A percentile compares a stretch with the other conserved stretches of the same genome.
Evolutionary conservation across 495 filamentous ascomycete genomes (phyloP).

Genomic region (Hyaloscypha hepaticicola): DNA sequence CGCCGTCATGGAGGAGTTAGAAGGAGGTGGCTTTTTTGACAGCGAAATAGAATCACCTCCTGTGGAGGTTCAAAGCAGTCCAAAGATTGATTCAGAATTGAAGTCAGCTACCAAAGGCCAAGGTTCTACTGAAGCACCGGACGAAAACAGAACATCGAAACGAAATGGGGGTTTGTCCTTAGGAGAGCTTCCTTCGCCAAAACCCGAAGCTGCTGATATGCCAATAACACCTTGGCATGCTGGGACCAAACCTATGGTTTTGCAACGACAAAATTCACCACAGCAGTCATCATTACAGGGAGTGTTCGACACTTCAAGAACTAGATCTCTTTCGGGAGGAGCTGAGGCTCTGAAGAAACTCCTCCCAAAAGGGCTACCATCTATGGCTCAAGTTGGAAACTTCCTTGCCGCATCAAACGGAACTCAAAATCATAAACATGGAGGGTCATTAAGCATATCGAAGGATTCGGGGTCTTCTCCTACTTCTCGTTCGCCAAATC

Average conservation of each 20-base stretch:
- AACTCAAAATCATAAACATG: constrained; percentile 29
- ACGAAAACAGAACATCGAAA: background rate
- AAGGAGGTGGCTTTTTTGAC: constrained; percentile 56
- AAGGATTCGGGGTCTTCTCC: constrained; percentile 2
- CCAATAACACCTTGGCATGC: constrained; percentile 36
- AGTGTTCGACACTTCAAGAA: constrained; percentile 36
- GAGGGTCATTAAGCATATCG: constrained; percentile 40
- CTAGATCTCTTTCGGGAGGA: constrained; percentile 42
- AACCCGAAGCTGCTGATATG: constrained; percentile 22
- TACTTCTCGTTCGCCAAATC: constrained; percentile 20
- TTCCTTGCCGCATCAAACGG: constrained; percentile 45
- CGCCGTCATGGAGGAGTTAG: constrained; percentile 59
- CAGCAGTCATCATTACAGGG: constrained; percentile 40
- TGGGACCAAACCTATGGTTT: constrained; percentile 43
- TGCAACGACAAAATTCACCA: constrained; percentile 32
- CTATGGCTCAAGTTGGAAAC: constrained; percentile 48
- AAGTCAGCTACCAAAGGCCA: background rate
- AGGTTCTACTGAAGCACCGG: background rate
- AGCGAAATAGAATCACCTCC: constrained; percentile 28
- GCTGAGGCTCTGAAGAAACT: constrained; percentile 47
- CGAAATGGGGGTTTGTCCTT: constrained; percentile 35
- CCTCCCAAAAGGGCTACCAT: constrained; percentile 47
- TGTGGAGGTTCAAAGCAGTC: constrained; percentile 30
- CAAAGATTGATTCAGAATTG: constrained; percentile 21
- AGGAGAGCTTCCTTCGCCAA: constrained; percentile 32